These are phyloP conservation scores for Solanum chilense DNA, from an alignment of 257 asterid species.

Conservation along the genomic window DNA sequence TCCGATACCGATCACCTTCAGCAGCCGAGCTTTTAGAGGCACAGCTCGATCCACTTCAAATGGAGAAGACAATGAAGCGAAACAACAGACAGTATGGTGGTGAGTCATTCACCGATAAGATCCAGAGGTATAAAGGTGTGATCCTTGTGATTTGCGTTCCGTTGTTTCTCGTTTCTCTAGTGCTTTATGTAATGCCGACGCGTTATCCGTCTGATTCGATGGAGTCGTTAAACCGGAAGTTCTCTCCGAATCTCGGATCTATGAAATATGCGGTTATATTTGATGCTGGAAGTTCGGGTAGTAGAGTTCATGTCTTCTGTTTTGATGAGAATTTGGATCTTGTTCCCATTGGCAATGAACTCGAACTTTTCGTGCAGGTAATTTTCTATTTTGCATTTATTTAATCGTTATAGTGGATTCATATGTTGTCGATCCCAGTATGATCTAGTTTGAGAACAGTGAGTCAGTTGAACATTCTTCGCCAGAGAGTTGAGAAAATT, in stretches of 20 bases:
- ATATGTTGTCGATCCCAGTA: not conserved
- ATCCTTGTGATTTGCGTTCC: constrained; percentile 64
- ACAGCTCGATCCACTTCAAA: constrained; percentile 13
- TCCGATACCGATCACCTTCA: constrained; percentile 92
- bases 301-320: constrained; percentile 28
- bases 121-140: constrained; percentile 61
- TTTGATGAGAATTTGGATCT: constrained; percentile 11
- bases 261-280: constrained; percentile 23
- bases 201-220: constrained; percentile 8
- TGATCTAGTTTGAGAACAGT: not conserved
- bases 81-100: constrained; percentile 20
- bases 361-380: constrained; percentile 12
- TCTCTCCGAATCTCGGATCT: constrained; percentile 10
- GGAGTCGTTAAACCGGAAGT: constrained; percentile 14
- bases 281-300: constrained; percentile 33
- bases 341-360: constrained; percentile 16
- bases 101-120: constrained; percentile 47
- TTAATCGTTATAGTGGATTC: not conserved
- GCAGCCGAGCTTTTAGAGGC: constrained; percentile 78
- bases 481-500: not conserved
- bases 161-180: constrained; percentile 13
- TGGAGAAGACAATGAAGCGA: constrained; percentile 66
- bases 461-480: not conserved
- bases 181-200: constrained; percentile 23
- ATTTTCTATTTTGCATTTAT: not conserved